Conservation (phyloP, 106 monocot species). For the Platanthera guangdongensis region DNA sequence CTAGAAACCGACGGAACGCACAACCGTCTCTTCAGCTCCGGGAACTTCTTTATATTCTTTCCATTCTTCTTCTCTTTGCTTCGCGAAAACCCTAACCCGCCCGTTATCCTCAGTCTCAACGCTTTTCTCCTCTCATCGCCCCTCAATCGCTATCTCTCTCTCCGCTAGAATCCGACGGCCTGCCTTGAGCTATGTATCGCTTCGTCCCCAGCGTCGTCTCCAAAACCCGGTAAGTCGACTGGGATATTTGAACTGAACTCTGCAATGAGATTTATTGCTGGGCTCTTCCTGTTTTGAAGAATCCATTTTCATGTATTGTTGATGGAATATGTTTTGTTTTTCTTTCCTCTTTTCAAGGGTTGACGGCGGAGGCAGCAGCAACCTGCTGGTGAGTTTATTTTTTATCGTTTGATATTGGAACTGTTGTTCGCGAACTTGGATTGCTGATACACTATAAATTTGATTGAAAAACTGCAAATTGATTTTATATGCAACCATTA, state of each 20-base stretch:
- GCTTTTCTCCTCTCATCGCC: neutral
- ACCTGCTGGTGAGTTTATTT: conserved; percentile 20
- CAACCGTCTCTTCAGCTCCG: neutral
- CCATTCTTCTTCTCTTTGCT: neutral
- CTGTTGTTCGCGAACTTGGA: neutral
- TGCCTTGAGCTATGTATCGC: conserved; percentile 22
- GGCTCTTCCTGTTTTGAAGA: neutral
- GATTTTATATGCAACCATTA: neutral
- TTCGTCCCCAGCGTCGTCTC: conserved; percentile 20
- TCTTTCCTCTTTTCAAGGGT: conserved; percentile 13
- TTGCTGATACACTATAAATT: neutral
- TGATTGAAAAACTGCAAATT: neutral
- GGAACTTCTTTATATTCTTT: neutral
- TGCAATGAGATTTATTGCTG: neutral
- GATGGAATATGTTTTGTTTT: neutral
- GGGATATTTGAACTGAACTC: neutral
- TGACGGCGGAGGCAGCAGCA: conserved; percentile 8
- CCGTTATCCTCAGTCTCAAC: neutral
- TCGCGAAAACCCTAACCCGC: neutral
- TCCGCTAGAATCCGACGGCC: no score
- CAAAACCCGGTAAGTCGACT: conserved; percentile 19
- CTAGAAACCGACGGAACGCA: neutral
- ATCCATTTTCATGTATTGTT: neutral
- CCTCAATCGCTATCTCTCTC: neutral
- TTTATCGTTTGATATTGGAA: neutral